Evolutionary conservation across 352 stramenopile genomes (phyloP).

Genomic region (Phytophthora sp.): DNA sequence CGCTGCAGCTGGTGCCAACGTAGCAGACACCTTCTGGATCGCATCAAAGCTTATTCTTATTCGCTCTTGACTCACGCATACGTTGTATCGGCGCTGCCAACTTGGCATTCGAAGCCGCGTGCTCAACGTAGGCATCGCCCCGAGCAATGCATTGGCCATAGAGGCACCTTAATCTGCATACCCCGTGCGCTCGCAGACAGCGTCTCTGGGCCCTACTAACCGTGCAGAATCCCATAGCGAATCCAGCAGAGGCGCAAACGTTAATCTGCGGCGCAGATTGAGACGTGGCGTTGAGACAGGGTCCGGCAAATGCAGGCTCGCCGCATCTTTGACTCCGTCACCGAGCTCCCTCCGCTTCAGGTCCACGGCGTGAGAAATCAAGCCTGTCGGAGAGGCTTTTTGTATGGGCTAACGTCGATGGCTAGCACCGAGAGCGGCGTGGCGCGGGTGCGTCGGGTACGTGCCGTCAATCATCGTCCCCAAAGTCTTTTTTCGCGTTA

Average conservation of each 20-base stretch:
- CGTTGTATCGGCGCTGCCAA: not conserved
- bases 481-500: conserved; percentile 15
- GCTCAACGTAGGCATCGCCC: not conserved
- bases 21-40: conserved; percentile 8
- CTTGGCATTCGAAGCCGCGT: too few species aligned
- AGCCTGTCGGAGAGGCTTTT: not conserved
- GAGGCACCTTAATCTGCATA: conserved; percentile 5
- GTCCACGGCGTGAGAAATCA: conserved; percentile 17
- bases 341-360: not conserved
- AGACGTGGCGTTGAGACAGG: conserved; percentile 21
- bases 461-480: conserved; percentile 17
- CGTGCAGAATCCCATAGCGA: conserved; percentile 2
- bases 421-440: not conserved
- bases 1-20: not conserved
- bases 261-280: conserved; percentile 21
- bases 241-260: conserved; percentile 6
- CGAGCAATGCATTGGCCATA: not conserved
- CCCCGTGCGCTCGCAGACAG: not conserved
- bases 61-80: not conserved
- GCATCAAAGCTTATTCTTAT: not conserved
- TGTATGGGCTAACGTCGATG: conserved; percentile 6
- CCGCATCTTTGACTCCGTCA: conserved; percentile 17
- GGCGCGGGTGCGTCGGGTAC: not conserved
- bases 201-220: conserved; percentile 11
- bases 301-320: not conserved